phyloP scores from a whole-genome alignment of 345 rosid species.

The Adansonia digitata region DNA sequence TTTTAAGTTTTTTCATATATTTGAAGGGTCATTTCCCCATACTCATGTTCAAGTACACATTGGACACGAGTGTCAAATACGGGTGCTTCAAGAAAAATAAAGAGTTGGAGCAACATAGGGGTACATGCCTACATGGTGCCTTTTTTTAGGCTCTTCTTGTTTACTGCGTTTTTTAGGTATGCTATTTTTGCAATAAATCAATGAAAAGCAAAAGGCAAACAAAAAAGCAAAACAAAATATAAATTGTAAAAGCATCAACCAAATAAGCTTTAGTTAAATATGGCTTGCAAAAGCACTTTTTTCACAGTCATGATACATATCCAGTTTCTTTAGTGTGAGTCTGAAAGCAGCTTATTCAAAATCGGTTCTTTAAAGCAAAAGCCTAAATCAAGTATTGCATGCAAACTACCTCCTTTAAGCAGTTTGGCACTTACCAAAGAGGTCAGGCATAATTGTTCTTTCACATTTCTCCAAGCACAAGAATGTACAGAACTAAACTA shows the following conservation, averaged over 20 bases:
- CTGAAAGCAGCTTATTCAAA: background rate
- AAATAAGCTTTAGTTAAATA: background rate
- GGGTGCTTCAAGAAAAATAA: no score
- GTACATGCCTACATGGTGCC: background rate
- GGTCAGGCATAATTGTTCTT: background rate
- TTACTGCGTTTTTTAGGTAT: background rate
- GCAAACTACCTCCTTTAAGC: background rate
- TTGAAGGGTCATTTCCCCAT: no score
- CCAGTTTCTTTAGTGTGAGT: background rate
- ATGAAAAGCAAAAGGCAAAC: background rate
- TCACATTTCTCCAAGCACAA: constrained; percentile 7
- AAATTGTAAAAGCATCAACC: background rate
- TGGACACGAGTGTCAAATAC: no score
- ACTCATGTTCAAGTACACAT: no score
- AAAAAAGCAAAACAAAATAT: background rate
- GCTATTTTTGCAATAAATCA: background rate
- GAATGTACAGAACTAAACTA: background rate
- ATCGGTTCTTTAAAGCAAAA: background rate
- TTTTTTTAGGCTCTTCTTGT: background rate
- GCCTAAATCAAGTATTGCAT: background rate
- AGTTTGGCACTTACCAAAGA: background rate
- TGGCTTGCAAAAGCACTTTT: background rate
- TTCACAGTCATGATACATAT: background rate
- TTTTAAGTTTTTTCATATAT: no score
- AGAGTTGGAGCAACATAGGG: no score